Evolutionary conservation across 2,329 filamentous ascomycete species (phyloP), one percentile per base, ranked within the genome.

Genomic region (Penicillium decumbens): DNA sequence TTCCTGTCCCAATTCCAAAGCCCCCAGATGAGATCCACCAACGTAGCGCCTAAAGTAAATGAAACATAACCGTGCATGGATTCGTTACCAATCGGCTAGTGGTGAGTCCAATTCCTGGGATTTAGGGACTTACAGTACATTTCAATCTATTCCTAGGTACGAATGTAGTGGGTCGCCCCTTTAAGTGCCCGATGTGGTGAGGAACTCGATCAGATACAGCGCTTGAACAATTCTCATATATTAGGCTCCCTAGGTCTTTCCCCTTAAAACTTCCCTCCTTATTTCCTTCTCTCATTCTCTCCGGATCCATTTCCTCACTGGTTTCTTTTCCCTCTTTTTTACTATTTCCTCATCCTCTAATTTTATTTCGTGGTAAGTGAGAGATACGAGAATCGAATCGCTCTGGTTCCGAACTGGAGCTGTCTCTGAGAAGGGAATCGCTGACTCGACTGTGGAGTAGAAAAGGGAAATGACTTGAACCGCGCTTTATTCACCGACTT

Each of bases 401-500:
- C 18, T 37, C 33, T 37, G 18, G 3, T 23, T 37, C 15, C 33
- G 18, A 20, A 20, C 18, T 37, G 18, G 15, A 37, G 15, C 18
- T 23, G 15, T 45, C 13, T 24, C 43, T 42, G 35, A 42, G 20
- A 41, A 40, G 28, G 40, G 29, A 47, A 41, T 49, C 18, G 25
- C 50, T 53, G 46, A 53, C 47, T 33, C 41, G 25, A 28, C 27
- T 38, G 55, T 54, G 55, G 49, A 54, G 47, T 50, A 52, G 46
- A 50, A 27, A 18, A 23, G 46, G 29, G 41, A 46, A 28, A 29
- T 41, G 43, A 47, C 30, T 43, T 41, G 20, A 48, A 53, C 12
- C 42, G 10, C 28, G 28, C 28, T 4, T 9, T 29, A 8, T 29
- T 29, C 28, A 29, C 10, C 28, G 12, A 29, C 28, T 13, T n/a